These are phyloP conservation scores for Boletus sp. DNA, from an alignment of 1,284 basidiomycete species.

Conservation along the genomic window DNA sequence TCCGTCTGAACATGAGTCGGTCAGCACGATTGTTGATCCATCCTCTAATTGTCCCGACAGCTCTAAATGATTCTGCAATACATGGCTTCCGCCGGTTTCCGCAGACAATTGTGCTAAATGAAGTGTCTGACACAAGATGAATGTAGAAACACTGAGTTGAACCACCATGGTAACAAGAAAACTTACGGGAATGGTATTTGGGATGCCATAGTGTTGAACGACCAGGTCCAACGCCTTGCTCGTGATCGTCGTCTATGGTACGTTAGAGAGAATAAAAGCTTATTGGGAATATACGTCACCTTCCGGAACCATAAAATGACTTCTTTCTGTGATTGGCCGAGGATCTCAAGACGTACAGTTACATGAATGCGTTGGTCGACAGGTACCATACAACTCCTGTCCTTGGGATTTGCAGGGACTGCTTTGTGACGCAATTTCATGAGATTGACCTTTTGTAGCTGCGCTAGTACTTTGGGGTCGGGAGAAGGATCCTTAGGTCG, in stretches of 20 bases:
- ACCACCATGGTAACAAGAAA: not conserved
- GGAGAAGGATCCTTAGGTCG: slow-evolving; percentile 36
- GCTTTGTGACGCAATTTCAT: slow-evolving; percentile 75
- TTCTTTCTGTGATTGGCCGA: slow-evolving; percentile 26
- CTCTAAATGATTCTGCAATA: slow-evolving; percentile 40
- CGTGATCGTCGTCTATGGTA: slow-evolving; percentile 38
- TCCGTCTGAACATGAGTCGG: slow-evolving; percentile 3
- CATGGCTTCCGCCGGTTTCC: slow-evolving; percentile 19
- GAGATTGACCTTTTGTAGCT: slow-evolving; percentile 53
- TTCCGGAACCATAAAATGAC: slow-evolving; percentile 67
- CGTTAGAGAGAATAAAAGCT: slow-evolving; percentile 10
- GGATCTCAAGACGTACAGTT: slow-evolving; percentile 34
- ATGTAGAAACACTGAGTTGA: not conserved
- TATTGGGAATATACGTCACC: slow-evolving; percentile 31
- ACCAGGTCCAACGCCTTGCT: slow-evolving; percentile 51
- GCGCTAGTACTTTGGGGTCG: slow-evolving; percentile 53
- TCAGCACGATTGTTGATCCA: slow-evolving; percentile 35
- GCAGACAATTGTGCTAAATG: slow-evolving; percentile 27
- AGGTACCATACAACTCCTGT: slow-evolving; percentile 42
- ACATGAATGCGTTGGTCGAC: slow-evolving; percentile 57
- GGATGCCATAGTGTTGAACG: slow-evolving; percentile 35
- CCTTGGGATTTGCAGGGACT: slow-evolving; percentile 54
- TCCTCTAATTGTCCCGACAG: slow-evolving; percentile 43
- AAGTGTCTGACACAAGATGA: slow-evolving; percentile 28
- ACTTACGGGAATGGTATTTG: slow-evolving; percentile 24